A percentile compares a stretch with the other conserved stretches of the same genome.
phyloP scores from a whole-genome alignment of 208 protist genomes.

The Angomonas deanei region DNA sequence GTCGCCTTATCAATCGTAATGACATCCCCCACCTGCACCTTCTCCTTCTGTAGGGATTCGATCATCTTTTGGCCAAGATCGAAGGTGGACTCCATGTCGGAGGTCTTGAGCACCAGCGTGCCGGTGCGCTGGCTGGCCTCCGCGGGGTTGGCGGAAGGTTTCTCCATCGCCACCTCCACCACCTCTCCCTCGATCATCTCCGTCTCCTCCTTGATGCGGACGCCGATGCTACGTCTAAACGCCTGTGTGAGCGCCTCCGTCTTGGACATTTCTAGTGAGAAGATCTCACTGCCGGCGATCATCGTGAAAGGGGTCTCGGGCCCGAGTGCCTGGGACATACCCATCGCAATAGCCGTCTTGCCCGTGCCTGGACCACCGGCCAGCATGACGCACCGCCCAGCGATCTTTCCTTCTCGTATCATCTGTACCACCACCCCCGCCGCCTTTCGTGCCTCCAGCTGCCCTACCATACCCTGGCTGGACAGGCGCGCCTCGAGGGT shows the following conservation, averaged over 20 bases:
- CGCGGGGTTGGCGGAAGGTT: constrained; percentile 92
- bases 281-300: constrained; percentile 99
- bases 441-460: constrained; percentile 90
- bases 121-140: constrained; percentile 92
- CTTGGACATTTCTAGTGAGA: constrained; percentile 99
- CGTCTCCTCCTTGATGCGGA: constrained; percentile 99
- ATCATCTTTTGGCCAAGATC: constrained; percentile 99
- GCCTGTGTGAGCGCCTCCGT: constrained; percentile 99
- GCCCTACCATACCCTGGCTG: constrained; percentile 99
- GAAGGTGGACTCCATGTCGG: constrained; percentile 99
- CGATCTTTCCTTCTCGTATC: constrained; percentile 99
- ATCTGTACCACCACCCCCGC: constrained; percentile 95
- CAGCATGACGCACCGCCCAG: constrained; percentile 98
- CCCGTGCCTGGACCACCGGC: constrained; percentile 96
- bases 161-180: constrained; percentile 98
- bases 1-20: constrained; percentile 99
- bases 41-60: constrained; percentile 98
- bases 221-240: constrained; percentile 98
- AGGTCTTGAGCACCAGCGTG: constrained; percentile 99
- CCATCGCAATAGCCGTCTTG: constrained; percentile 99
- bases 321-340: constrained; percentile 97
- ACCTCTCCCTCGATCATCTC: constrained; percentile 99
- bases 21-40: constrained; percentile 98
- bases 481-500: constrained; percentile 90
- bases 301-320: constrained; percentile 98